Conservation (phyloP, 2,329 filamentous ascomycete genomes). For the Fusarium secorum region DNA sequence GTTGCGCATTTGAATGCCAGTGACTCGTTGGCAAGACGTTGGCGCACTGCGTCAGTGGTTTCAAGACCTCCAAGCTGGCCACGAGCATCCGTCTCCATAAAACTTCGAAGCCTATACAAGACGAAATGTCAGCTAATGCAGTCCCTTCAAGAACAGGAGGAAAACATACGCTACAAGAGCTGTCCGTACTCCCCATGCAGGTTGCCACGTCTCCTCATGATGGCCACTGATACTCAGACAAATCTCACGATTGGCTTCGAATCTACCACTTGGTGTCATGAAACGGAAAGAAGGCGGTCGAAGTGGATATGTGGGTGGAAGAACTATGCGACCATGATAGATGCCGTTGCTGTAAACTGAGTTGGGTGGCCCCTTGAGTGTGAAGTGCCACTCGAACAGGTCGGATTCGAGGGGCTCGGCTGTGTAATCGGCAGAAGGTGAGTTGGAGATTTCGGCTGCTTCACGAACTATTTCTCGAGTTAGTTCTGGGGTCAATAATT, state of each 20-base stretch:
- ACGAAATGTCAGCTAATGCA: background rate
- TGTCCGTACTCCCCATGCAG: conserved; percentile 94
- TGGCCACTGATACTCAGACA: conserved; percentile 93
- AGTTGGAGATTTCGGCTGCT: conserved; percentile 82
- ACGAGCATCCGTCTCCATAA: conserved; percentile 90
- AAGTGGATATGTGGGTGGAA: conserved; percentile 89
- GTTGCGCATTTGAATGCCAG: conserved; percentile 70
- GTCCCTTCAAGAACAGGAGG: fast-evolving
- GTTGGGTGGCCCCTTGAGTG: conserved; percentile 84
- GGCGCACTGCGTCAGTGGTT: conserved; percentile 71
- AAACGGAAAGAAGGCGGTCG: conserved; percentile 97
- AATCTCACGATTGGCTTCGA: conserved; percentile 96
- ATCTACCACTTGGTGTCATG: conserved; percentile 87
- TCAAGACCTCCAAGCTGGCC: conserved; percentile 94
- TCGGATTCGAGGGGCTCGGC: conserved; percentile 87
- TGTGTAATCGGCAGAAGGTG: conserved; percentile 84
- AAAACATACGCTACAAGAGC: conserved; percentile 71
- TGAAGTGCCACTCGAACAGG: conserved; percentile 99
- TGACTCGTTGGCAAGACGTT: conserved; percentile 73
- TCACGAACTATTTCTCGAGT: conserved; percentile 70
- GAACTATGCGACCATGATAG: conserved; percentile 94
- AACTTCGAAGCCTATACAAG: conserved; percentile 69
- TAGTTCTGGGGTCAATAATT: background rate
- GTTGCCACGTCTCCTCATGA: conserved; percentile 99
- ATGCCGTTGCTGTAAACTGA: conserved; percentile 82